Base-by-base conservation (phyloP, 179 eudicot species). In the Pouteria campechiana region DNA sequence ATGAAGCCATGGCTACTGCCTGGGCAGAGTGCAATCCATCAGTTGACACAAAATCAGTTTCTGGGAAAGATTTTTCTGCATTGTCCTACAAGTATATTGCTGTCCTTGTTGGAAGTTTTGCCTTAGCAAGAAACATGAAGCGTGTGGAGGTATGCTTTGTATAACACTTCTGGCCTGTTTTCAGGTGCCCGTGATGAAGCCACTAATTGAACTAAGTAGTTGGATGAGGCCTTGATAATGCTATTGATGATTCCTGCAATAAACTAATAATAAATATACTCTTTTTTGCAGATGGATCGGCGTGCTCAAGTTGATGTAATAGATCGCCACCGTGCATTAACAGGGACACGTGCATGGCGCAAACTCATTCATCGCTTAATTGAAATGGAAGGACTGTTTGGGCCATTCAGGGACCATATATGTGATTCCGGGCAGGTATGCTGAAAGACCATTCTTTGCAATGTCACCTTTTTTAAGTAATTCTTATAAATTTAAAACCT, bases 1-100 rank as follows among this genome's bases (percentile, higher is more conserved):
- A 88, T 55, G 99, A 92, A 65, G 96, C 99, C 42, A 92, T 92
- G 99, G 94, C 83, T 69, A 82, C 81, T 33, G 99, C 99, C 18
- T 92, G 99, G 99, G 69, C 55, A 63, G 99, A 92, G 57, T 92
- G 99, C 63, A 73, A 86, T 65, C 94, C 79, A 54, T 81, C 94
- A 19, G 89, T 78, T 63, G 99, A 78, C 66, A 68, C 88, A 32
- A 83, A 74, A 60, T 80, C 96, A 7, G 96, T 92, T 20, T 83
- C 82, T 50, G 84, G 85, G 32, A 92, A 92, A 63, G 99, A 92
- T 56, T 79, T 87, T 21, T 86, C 75, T 64, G 99, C 94, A 46
- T 58, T 81, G 34, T 92, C 96, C 38, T 87, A 87, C 57, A 92
- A 92, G 50, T 92, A 61, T 55, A 83, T 87, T 44, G 96, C 99